phyloP scores from a whole-genome alignment of 75 land plant species.

The Sequoia sempervirens region DNA sequence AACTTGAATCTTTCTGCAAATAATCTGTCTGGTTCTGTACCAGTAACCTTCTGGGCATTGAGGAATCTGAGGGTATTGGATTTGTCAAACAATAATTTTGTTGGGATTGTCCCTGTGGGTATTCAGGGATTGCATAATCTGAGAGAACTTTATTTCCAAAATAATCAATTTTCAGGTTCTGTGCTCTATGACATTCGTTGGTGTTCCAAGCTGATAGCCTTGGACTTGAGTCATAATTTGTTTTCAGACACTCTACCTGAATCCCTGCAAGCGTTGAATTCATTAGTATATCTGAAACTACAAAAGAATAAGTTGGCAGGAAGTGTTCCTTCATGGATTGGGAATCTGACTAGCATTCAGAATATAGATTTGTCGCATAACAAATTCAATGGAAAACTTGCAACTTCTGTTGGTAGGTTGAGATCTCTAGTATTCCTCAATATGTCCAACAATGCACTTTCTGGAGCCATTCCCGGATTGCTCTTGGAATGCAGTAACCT shows the following conservation, averaged over 20 bases:
- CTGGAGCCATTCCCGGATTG: conserved; percentile 38
- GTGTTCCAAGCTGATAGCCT: conserved; percentile 32
- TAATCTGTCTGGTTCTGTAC: conserved; percentile 40
- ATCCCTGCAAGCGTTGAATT: conserved; percentile 29
- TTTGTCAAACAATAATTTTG: conserved; percentile 53
- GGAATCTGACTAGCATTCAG: conserved; percentile 30
- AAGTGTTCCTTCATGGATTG: conserved; percentile 50
- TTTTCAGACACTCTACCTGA: conserved; percentile 56
- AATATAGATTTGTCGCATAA: conserved; percentile 53
- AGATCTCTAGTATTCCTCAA: conserved; percentile 25
- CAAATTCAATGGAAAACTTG: conserved; percentile 40
- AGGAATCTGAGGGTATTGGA: conserved; percentile 46
- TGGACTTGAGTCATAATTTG: conserved; percentile 61
- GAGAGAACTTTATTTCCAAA: conserved; percentile 42
- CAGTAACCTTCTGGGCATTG: conserved; percentile 34
- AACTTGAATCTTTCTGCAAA: conserved; percentile 60
- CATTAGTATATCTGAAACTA: conserved; percentile 28
- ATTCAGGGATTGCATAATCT: conserved; percentile 43
- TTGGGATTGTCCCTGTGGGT: conserved; percentile 49
- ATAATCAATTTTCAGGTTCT: conserved; percentile 54
- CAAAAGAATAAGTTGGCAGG: conserved; percentile 45
- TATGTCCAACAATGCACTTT: conserved; percentile 39
- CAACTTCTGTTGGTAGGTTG: conserved; percentile 40
- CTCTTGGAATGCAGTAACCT: conserved; percentile 30
- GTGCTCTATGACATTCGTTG: conserved; percentile 53